phyloP scores from a whole-genome alignment of 2,329 filamentous ascomycete species.

The Colletotrichum sp. region DNA sequence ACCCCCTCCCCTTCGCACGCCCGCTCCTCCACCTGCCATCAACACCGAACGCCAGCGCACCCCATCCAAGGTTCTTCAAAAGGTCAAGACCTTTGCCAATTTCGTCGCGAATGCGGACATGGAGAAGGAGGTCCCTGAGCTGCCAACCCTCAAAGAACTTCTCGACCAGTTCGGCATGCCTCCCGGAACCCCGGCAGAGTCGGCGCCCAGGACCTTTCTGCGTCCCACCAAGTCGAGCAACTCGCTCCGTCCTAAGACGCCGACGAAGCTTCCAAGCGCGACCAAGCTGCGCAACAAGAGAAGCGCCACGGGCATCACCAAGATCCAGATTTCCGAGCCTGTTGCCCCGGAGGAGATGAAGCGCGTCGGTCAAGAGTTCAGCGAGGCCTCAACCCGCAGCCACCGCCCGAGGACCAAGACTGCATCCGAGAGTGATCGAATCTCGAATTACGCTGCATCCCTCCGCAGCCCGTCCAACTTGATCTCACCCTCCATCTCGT shows the following conservation, averaged over 20 bases:
- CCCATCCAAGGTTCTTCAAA: slow-evolving; percentile 11
- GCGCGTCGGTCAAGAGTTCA: slow-evolving; percentile 1
- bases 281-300: slow-evolving; percentile 19
- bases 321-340: slow-evolving; percentile 15
- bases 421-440: neutral
- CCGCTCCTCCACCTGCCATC: neutral
- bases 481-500: neutral
- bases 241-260: slow-evolving; percentile 1
- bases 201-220: neutral
- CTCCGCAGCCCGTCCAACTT: slow-evolving; percentile 9
- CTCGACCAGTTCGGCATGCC: slow-evolving; percentile 14
- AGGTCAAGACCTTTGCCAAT: slow-evolving; percentile 19
- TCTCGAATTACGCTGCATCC: neutral
- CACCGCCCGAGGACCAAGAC: neutral
- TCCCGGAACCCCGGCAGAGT: neutral
- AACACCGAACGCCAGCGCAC: neutral
- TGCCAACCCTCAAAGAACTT: slow-evolving; percentile 2
- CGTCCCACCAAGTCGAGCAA: slow-evolving; percentile 7
- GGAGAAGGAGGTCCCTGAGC: slow-evolving; percentile 8
- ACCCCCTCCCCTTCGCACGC: neutral
- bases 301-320: slow-evolving; percentile 7
- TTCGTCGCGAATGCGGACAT: neutral
- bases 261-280: neutral
- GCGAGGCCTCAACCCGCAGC: neutral
- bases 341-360: slow-evolving; percentile 9